Base-by-base conservation (phyloP, 768 basidiomycete species). In the Tylopilus subfusipes region DNA sequence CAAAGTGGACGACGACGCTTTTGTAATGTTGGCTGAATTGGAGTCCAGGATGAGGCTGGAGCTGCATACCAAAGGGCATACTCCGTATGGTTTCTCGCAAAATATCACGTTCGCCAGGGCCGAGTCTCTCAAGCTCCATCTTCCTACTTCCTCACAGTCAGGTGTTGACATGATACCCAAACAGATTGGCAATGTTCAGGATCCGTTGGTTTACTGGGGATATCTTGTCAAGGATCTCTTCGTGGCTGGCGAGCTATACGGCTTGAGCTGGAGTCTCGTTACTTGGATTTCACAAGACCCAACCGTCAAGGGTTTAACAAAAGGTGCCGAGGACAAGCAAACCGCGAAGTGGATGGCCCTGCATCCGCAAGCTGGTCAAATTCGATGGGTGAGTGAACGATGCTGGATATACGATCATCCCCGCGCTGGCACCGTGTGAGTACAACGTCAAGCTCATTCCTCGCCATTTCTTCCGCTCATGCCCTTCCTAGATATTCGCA, bases 361-460 rank as follows among this genome's bases (percentile, higher is more conserved):
- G 50, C 95, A 97, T 73, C 94, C 95, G 0, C 81, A 79, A 42
- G 82, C 88, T 14, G 72, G 79, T 27, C 81, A 88, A 60, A 82
- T 99, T 38, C 82, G 92, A 42, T 98, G 96, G 95, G 79, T 80
- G 30, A 86, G 89, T 61, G 95, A 99, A 66, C 82, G 87, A 25
- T 98, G 96, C 72, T 96, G 93, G 91, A 92, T 99, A 60, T 98
- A 99, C 71, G 95, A 99, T 67, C 96, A 98, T 72, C 96, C 96
- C 2, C 86, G 93, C 46, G 85, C 90, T 16, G 88, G 90, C 45
- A 97, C 95, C 19, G 94, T 96, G 85, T 94, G 76, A 65, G 90
- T 78, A 27, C 24, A 48, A 27, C 43, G 33, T 31, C 33, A 50
- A 52, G 8, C 38, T 25, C 19, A 27, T 34, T 19, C 33, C 22